Base-by-base conservation (phyloP, 148 eudicot genomes). In the Camellia granthamiana region DNA sequence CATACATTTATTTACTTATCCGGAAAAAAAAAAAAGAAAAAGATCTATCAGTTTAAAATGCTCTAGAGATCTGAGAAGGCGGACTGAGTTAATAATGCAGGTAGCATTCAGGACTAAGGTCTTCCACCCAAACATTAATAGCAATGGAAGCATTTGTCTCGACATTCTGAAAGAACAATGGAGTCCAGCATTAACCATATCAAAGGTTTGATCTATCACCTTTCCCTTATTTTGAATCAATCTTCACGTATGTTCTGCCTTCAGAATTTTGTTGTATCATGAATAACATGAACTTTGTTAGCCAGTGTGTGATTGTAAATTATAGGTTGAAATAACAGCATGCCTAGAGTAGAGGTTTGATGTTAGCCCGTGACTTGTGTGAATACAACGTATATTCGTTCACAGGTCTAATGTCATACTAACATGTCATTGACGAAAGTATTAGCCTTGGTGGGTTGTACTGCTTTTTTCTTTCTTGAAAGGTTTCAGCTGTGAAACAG, bases 121-220 rank as follows among this genome's bases (percentile, higher is more conserved):
- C 13, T 85, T 83, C 66, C 85, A 85, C 62, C 85, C 88, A 1
- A 85, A 85, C 73, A 80, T 85, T 79, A 85, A 85, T 61, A 85
- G 88, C 81, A 85, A 85, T 46, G 88, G 88, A 77, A 85, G 88
- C 49, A 85, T 85, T 58, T 85, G 88, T 66, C 81, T 85, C 7
- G 88, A 85, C 78, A 85, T 85, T 74, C 81, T 85, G 67, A 85
- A 85, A 77, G 88, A 85, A 19, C 88, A 85, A 30, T 85, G 88
- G 88, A 85, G 88, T 49, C 88, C 88, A 44, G 88, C 88, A 49
- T 69, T 85, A 69, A 85, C 88, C 74, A 83, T 85, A 51, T 85
- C 88, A 30, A 85, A 85, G 88, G 88, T 85, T 47, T 59, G 75
- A 58, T 77, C 70, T 58, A 11, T 58, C 18, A 7, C 19, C 11